These are phyloP conservation scores for Scheffersomyces illinoinensis DNA, from an alignment of 1,139 yeast genomes.

Conservation along the genomic window DNA sequence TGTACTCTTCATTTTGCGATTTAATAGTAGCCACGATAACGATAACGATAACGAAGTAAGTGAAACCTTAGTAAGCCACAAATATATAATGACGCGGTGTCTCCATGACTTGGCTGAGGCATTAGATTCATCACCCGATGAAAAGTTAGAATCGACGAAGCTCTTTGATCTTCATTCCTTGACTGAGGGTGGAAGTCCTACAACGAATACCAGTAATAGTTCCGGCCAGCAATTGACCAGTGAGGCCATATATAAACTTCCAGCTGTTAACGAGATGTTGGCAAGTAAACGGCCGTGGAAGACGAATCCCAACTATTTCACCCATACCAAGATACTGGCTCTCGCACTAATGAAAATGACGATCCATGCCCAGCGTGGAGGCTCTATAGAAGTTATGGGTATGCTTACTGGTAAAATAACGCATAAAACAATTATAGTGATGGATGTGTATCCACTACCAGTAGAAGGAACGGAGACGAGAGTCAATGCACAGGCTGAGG, in stretches of 20 bases:
- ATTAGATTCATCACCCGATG: background rate
- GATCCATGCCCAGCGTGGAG: conserved; percentile 82
- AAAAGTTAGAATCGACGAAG: background rate
- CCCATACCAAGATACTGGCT: conserved; percentile 66
- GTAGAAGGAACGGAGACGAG: conserved; percentile 96
- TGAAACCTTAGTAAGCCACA: no score
- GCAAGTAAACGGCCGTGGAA: conserved; percentile 39
- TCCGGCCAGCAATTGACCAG: background rate
- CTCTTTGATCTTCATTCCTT: background rate
- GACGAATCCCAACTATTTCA: conserved; percentile 58
- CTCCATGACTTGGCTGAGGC: background rate
- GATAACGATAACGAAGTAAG: background rate
- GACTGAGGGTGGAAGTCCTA: background rate
- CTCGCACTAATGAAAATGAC: conserved; percentile 80
- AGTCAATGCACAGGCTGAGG: conserved; percentile 92
- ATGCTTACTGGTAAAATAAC: conserved; percentile 80
- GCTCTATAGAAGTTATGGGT: conserved; percentile 94
- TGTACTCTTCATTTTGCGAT: background rate
- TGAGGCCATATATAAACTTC: conserved; percentile 7
- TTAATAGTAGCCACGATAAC: background rate
- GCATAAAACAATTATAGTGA: conserved; percentile 61
- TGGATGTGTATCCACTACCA: conserved; percentile 85
- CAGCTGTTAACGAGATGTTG: conserved; percentile 12
- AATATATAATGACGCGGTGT: background rate
- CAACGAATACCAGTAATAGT: background rate